Evolutionary conservation across 2,329 filamentous ascomycete species (phyloP), one percentile per base, ranked within the genome.

Genomic region (Pseudogymnoascus sp.): DNA sequence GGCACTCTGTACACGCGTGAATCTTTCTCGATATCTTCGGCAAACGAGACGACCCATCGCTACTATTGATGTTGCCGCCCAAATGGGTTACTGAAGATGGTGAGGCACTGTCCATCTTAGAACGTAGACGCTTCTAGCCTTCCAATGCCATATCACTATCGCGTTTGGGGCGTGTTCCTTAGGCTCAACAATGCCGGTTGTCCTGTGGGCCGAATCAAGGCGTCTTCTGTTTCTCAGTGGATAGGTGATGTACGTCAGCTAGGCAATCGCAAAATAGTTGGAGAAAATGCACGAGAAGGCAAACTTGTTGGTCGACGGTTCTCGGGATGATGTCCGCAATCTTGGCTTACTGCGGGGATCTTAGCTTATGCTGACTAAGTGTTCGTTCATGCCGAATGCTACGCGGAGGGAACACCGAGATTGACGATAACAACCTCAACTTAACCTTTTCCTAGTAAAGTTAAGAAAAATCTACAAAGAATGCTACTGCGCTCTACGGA

Each of bases 1-100:
- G 80, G 65, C 80, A 82, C 69, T 80, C 79, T 14, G 77, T 76
- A 66, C 70, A 71, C 10, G 70, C 70, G 23, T 68, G 66, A 21
- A 71, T 66, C 18, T 70, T 71, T 16, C 69, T 67, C 23, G 69
- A 70, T 16, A 71, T 69, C 38, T 69, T 71, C 16, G 69, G 69
- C 12, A 69, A 4, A 50, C 23, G 44, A 50, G 7, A 11, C 14
- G 25, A 31, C 7, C 47, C 10, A 31, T 53, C 44, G 44, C 44
- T 28, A 28, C 44, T 25, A 28, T 50, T 25, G 44, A n/a, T 50
- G 23, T 28, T 50, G 44, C 21, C 44, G 21, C 44, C n/a, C 21
- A 28, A 50, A 50, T 50, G 44, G n/a, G 21, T 10, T 5, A 3
- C 44, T 25, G 44, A 50, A 16, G 12, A 10, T 28, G 44, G 44